These are phyloP conservation scores for Fragilariopsis cylindrus DNA, from an alignment of 108 stramenopile genomes.

Conservation along the genomic window DNA sequence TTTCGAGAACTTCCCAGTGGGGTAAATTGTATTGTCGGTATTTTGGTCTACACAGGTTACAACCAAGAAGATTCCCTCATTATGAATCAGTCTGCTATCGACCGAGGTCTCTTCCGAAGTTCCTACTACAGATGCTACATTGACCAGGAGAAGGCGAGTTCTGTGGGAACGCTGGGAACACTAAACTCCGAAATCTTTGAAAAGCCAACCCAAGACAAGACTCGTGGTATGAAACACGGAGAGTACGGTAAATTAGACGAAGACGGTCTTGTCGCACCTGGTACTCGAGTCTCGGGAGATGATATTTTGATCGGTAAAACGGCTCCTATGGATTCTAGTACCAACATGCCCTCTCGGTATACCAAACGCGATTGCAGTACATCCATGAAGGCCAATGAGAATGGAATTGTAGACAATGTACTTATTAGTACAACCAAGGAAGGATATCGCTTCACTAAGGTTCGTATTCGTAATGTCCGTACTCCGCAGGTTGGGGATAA, in stretches of 20 bases:
- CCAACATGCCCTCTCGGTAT: slow-evolving; percentile 80
- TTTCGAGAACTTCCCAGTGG: slow-evolving; percentile 99
- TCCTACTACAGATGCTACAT: slow-evolving; percentile 94
- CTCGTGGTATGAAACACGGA: slow-evolving; percentile 91
- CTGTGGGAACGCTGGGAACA: slow-evolving; percentile 73
- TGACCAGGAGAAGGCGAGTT: slow-evolving; percentile 89
- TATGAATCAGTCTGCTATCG: slow-evolving; percentile 97
- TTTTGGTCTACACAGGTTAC: slow-evolving; percentile 99
- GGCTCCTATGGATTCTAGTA: slow-evolving; percentile 73
- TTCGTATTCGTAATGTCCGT: slow-evolving; percentile 97
- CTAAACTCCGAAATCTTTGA: slow-evolving; percentile 92
- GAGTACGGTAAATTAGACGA: slow-evolving; percentile 97
- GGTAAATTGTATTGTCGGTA: slow-evolving; percentile 95
- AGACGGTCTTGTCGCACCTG: slow-evolving; percentile 95
- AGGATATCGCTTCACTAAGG: slow-evolving; percentile 96
- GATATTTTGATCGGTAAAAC: slow-evolving; percentile 98
- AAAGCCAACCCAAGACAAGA: slow-evolving; percentile 80
- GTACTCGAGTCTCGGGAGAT: slow-evolving; percentile 93
- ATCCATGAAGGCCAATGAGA: slow-evolving; percentile 96
- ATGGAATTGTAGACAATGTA: slow-evolving; percentile 97
- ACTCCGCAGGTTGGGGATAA: slow-evolving; percentile 83
- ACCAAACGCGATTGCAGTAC: slow-evolving; percentile 95
- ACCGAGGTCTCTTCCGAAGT: slow-evolving; percentile 97
- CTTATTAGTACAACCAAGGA: slow-evolving; percentile 88
- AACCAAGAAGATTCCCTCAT: slow-evolving; percentile 99